phyloP scores from a whole-genome alignment of 2,329 filamentous ascomycete species.

The Ophiostoma novo-ulmi region DNA sequence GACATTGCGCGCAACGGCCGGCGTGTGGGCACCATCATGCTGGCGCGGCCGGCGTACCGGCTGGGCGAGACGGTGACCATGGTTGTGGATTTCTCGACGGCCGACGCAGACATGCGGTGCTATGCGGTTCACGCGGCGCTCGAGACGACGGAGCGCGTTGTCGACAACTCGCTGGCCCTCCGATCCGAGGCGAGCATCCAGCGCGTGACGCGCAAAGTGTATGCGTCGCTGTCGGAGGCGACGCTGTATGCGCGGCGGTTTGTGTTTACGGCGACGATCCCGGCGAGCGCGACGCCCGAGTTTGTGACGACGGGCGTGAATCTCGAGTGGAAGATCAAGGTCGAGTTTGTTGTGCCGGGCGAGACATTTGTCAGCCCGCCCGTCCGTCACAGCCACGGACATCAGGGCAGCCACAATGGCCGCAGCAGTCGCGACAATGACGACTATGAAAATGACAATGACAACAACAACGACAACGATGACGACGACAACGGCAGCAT shows the following conservation, averaged over 20 bases:
- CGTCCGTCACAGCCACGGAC: background rate
- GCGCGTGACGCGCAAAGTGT: conserved; percentile 75
- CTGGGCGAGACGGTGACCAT: conserved; percentile 82
- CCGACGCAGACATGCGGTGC: conserved; percentile 67
- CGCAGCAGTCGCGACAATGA: background rate
- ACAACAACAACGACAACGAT: conserved; percentile 27
- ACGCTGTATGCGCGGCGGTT: conserved; percentile 74
- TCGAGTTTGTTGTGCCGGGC: conserved; percentile 82
- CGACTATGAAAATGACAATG: background rate
- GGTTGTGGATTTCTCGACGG: conserved; percentile 70
- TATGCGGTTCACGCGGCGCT: conserved; percentile 80
- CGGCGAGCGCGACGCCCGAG: conserved; percentile 76
- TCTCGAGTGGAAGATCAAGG: conserved; percentile 79
- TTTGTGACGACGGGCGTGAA: conserved; percentile 86
- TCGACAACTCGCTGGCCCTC: conserved; percentile 74
- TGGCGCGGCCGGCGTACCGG: conserved; percentile 82
- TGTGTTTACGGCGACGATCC: conserved; percentile 78
- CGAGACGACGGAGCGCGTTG: conserved; percentile 80
- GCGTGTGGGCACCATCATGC: conserved; percentile 82
- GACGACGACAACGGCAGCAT: conserved; percentile 10
- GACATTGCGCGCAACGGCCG: conserved; percentile 91
- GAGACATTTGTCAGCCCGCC: conserved; percentile 12
- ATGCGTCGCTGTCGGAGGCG: conserved; percentile 73
- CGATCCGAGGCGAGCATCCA: conserved; percentile 81
- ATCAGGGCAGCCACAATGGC: too few species aligned